Base-by-base conservation (phyloP, 2,329 filamentous ascomycete species). In the Ophiostoma populinum region DNA sequence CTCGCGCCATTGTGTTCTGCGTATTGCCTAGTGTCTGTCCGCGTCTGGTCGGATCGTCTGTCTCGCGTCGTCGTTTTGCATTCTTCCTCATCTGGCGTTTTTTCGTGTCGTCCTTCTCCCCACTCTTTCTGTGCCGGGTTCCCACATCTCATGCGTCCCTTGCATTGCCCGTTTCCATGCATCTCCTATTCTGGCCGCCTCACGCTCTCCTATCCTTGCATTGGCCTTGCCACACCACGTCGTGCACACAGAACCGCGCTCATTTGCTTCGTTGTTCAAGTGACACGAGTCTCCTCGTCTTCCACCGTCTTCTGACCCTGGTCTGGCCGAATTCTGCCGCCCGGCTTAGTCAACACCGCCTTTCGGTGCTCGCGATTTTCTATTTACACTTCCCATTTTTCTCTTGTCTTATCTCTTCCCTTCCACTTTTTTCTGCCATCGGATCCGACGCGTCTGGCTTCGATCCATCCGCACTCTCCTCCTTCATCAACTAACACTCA, bases 311-410 rank as follows among this genome's bases (percentile, higher is more conserved):
- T 24, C 22, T 10, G 22, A 10, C 22, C 5, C 12, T 24, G 9
- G 9, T 24, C 22, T 10, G 12, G 9, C 22, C 22, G 9, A 11
- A 32, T 32, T 32, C 18, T 32, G 30, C 30, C 30, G 17, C 22
- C 9, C 2, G 7, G 30, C 30, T 32, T 32, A 32, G 30, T 32
- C 30, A 32, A 32, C 30, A 32, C 30, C 30, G 30, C 30, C 30
- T 32, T 32, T 22, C 18, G 15, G 9, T 21, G n/a, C n/a, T 20
- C 27, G 22, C 22, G 22, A 24, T 22, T 22, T 32, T 25, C 24
- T 32, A 16, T 16, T 20, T 32, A 12, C 12, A 21, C 18, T 20
- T 22, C 18, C 24, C 20, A 11, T 32, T 32, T 22, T 11, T 32
- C 7, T 19, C 30, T 32, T 32, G 24, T 32, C 30, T 12, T 24